Evolutionary conservation across 2,329 filamentous ascomycete species (phyloP), one percentile per base, ranked within the genome.

Genomic region (Penicillium expansum): DNA sequence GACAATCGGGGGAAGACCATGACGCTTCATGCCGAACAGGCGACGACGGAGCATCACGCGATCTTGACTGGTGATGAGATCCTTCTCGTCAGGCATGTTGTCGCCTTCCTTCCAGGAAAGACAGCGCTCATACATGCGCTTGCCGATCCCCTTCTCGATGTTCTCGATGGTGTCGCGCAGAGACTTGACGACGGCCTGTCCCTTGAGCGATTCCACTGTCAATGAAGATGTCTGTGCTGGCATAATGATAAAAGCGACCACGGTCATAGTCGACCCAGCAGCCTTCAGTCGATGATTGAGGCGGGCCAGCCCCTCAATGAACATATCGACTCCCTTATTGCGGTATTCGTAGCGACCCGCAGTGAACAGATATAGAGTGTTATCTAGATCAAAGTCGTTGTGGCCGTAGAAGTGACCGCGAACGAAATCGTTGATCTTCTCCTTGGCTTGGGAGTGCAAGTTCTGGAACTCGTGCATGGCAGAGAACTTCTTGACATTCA

Each of bases 321-420:
- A 99, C 94, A 99, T 97, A 76, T 99, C 94, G 10, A 97, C 93
- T 70, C 94, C 94, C 79, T 99, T 99, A 73, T 99, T 99, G 63
- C 94, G 83, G 82, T 93, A 99, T 76, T 99, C 94, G 71, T 99
- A 99, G 61, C 94, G 89, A 58, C 94, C 94, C 7, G 94, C 90
- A 4, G 92, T 99, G 81, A 99, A 99, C 78, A 97, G 89, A 78
- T 97, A 99, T 35, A 99, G 84, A 0, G 94, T 99, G 76, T 97
- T 96, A 59, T 97, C 92, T 14, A 92, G 87, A 60, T 97, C 91
- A 65, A 97, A 97, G 72, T 99, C 92, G 73, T 96, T 95, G 78
- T 97, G 92, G 11, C 94, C 94, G 71, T 97, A 97, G 77, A 99
- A 99, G 74, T 99, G 94, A 11, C 94, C 94, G 48, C 94, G 90